Base-by-base conservation (phyloP, 2,329 filamentous ascomycete species). In the Aspergillus nomiae region DNA sequence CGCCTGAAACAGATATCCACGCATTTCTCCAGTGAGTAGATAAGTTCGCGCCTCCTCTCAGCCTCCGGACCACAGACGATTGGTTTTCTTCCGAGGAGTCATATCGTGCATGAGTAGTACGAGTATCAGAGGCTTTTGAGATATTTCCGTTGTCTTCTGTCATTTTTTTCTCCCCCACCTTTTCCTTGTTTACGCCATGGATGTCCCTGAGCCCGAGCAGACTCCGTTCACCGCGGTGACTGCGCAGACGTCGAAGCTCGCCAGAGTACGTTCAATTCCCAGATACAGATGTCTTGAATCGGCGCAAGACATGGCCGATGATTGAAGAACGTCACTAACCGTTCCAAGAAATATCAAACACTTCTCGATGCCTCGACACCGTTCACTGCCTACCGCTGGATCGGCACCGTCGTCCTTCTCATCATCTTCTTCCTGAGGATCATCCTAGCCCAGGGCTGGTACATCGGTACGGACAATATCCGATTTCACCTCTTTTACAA, bases 351-450 rank as follows among this genome's bases (percentile, higher is more conserved):
- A 84, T 98, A 96, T 78, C 95, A 99, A 89, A 86, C 92, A 61
- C 92, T 95, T 67, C 89, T 99, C 70, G 95, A 99, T 81, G 91
- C 93, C 81, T 94, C 91, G 58, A 98, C 94, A 11, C 95, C 95
- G 16, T 96, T 88, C 79, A 89, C 93, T 60, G 83, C 90, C 63
- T 97, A 98, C 82, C 87, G 95, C 85, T 99, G 95, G 95, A 77
- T 90, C 65, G 90, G 89, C 77, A 97, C 94, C n/a, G 91, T 81
- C 58, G 83, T 86, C 46, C 84, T 90, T 61, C 87, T 98, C 63
- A 61, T 92, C 66, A 66, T 93, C 71, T 99, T 99, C 84, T 94
- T 92, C 77, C 77, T 95, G 69, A 90, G 95, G 76, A 96, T 99
- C 78, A 84, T 99, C 69, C 67, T 97, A 57, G 92, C 93, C 63